Base-by-base conservation (phyloP, 345 rosid genomes). In the Atalantia buxifolia region DNA sequence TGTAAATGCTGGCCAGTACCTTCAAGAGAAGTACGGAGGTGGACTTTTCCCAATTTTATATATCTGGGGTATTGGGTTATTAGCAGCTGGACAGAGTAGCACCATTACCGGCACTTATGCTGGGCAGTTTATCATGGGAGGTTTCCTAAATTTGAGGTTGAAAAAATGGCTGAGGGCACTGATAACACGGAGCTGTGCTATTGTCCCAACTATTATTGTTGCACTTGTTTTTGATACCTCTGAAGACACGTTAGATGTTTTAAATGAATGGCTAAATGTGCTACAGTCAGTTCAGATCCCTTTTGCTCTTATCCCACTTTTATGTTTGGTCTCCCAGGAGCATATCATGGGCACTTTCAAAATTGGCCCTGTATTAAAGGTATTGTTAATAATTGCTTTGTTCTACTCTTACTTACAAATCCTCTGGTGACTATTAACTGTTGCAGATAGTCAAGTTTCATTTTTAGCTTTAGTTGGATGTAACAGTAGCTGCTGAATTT, bases 81-180 rank as follows among this genome's bases (percentile, higher is more conserved):
- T 92, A 78, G 99, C 98, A 50, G 99, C 98, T 30, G 99, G 99
- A 3, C 98, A 95, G 70, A 95, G 99, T 78, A 95, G 98, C 78
- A 95, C 99, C 6, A 88, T 95, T 45, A 95, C 98, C 1, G 97
- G 97, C 55, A 95, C 97, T 19, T 95, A 93, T 14, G 98, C 98
- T 0, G 96, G 99, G 74, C 99, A 95, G 74, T 95, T 95, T 80
- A 95, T 95, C 77, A 95, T 93, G 97, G 98, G 99, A 2, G 99
- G 99, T 67, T 95, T 95, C 85, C 84, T 95, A 25, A 91, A 95
- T 80, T 65, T 93, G 86, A 89, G 87, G 79, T 79, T 95, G 91
- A 95, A 93, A 87, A 95, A 95, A 81, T 95, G 99, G 99, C 31
- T 92, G 62, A 85, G 99, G 87, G 93, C 99, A 28, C 77, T 95